These are phyloP conservation scores for Pistacia atlantica DNA, from an alignment of 345 rosid genomes.

Conservation along the genomic window DNA sequence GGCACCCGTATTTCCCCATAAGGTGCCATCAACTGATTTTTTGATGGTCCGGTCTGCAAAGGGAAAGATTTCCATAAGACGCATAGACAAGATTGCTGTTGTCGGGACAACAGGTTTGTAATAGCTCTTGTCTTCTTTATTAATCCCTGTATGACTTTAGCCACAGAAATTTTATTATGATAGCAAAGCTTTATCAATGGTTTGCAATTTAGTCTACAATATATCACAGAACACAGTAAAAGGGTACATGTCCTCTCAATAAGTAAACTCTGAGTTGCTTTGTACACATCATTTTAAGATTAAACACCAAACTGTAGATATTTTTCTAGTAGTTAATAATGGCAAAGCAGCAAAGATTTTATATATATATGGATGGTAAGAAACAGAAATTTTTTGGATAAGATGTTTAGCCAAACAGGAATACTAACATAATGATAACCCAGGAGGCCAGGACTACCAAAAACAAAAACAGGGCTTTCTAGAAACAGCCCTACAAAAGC, in stretches of 20 bases:
- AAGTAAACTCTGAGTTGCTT: background rate
- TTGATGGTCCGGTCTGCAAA: slow-evolving; percentile 90
- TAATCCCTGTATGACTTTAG: background rate
- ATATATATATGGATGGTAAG: too few species aligned
- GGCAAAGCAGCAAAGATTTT: background rate
- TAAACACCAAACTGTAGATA: background rate
- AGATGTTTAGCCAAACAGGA: too few species aligned
- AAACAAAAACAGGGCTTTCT: too few species aligned
- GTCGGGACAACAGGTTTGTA: slow-evolving; percentile 97
- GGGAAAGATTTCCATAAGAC: slow-evolving; percentile 91
- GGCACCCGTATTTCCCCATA: slow-evolving; percentile 88
- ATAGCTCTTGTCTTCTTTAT: background rate
- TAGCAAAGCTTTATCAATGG: background rate
- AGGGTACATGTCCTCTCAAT: background rate
- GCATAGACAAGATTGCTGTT: slow-evolving; percentile 84
- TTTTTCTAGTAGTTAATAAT: background rate
- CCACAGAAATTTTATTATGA: background rate
- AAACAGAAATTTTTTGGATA: too few species aligned
- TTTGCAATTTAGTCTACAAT: background rate
- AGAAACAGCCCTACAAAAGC: too few species aligned
- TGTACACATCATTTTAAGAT: background rate
- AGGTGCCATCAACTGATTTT: slow-evolving; percentile 82
- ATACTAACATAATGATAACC: too few species aligned
- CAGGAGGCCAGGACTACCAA: too few species aligned
- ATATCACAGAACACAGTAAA: background rate